A percentile compares a stretch with the other conserved stretches of the same genome.
These are phyloP conservation scores for Stemphylium vesicarium DNA, from an alignment of 2,329 filamentous ascomycete species.

Conservation along the genomic window DNA sequence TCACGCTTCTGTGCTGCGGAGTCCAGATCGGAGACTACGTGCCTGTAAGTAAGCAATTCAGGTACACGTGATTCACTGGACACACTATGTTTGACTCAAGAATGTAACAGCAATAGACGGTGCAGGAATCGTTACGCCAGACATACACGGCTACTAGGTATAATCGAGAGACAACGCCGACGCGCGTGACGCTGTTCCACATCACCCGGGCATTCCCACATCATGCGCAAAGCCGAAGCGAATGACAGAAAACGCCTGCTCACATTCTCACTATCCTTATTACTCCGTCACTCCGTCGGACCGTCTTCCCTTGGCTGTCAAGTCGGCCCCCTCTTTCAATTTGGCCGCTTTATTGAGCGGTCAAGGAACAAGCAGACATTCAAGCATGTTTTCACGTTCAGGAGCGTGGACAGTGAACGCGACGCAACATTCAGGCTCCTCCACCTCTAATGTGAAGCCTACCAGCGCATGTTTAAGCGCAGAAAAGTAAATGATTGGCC, in stretches of 20 bases:
- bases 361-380: not conserved
- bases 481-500: not conserved
- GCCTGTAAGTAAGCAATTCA: too few relatives aligned
- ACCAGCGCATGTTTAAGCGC: not conserved
- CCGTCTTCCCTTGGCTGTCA: not conserved
- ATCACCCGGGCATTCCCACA: not conserved
- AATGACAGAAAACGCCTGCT: not conserved
- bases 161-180: too few relatives aligned
- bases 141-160: too few relatives aligned
- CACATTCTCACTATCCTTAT: not conserved
- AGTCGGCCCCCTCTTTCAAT: not conserved
- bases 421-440: not conserved
- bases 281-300: not conserved
- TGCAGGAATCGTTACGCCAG: too few relatives aligned
- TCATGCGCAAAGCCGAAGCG: not conserved
- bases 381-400: not conserved
- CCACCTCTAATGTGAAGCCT: not conserved
- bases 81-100: too few relatives aligned
- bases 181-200: too few relatives aligned
- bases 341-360: not conserved
- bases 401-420: not conserved
- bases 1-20: too few relatives aligned
- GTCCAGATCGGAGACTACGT: too few relatives aligned
- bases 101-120: too few relatives aligned
- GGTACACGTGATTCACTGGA: too few relatives aligned